Percentiles rank a stretch among this genome's conserved stretches.
Evolutionary conservation across 768 basidiomycete genomes (phyloP).

Genomic region (Tylopilus rubrobrunneus): DNA sequence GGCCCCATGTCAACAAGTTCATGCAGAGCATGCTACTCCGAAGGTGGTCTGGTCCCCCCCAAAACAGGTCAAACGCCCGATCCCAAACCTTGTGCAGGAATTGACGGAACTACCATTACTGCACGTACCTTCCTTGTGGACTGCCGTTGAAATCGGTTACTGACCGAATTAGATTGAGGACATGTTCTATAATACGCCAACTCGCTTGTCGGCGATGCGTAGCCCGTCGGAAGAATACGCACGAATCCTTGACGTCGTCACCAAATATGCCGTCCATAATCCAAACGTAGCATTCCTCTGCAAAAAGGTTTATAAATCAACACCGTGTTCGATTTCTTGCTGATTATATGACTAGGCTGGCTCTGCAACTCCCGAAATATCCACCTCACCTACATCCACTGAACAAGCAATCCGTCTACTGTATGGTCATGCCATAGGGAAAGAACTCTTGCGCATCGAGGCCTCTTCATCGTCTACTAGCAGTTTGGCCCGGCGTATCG

Average conservation of each 20-base stretch:
- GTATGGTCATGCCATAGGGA: constrained; percentile 78
- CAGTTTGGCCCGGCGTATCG: constrained; percentile 18
- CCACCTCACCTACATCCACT: constrained; percentile 67
- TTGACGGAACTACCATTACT: constrained; percentile 87
- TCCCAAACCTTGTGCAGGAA: constrained; percentile 89
- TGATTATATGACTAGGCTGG: constrained; percentile 51
- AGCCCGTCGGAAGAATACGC: constrained; percentile 88
- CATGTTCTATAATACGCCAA: constrained; percentile 90
- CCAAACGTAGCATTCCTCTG: constrained; percentile 83
- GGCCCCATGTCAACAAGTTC: constrained; percentile 3
- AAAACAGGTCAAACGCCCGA: constrained; percentile 71
- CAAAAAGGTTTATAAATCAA: constrained; percentile 65
- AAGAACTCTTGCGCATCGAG: constrained; percentile 58
- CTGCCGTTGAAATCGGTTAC: not conserved
- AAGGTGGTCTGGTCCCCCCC: constrained; percentile 66
- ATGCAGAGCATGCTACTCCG: constrained; percentile 72
- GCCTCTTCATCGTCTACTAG: constrained; percentile 32
- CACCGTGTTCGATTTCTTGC: not conserved
- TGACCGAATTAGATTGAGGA: constrained; percentile 75
- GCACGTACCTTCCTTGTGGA: constrained; percentile 39
- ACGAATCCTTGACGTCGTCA: constrained; percentile 86
- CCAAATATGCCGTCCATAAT: constrained; percentile 93
- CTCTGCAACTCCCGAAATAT: constrained; percentile 71
- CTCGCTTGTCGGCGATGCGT: constrained; percentile 80
- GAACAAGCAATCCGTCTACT: constrained; percentile 71